These are phyloP conservation scores for Phytomonas sp. DNA, from an alignment of 208 protist species.

Conservation along the genomic window DNA sequence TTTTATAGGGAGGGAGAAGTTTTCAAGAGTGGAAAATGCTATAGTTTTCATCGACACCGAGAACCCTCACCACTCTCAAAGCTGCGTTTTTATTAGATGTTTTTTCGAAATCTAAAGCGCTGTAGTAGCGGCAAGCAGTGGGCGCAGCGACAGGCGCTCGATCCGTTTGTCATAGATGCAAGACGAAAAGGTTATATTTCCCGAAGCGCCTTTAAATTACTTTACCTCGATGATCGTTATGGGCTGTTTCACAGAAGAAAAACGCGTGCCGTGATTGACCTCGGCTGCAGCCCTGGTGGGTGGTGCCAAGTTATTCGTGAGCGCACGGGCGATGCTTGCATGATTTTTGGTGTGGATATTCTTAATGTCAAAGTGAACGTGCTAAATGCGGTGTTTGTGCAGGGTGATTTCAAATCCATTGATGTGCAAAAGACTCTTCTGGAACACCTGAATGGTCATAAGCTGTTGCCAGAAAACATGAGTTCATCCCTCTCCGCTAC, in stretches of 20 bases:
- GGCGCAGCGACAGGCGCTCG: conserved; percentile 48
- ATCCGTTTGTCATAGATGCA: conserved; percentile 56
- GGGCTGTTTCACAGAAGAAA: conserved; percentile 31
- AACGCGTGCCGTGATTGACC: conserved; percentile 58
- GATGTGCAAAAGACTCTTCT: conserved; percentile 36
- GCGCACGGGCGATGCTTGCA: conserved; percentile 44
- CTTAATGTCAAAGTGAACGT: conserved; percentile 42
- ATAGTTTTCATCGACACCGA: no score
- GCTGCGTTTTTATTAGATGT: no score
- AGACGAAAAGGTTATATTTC: conserved; percentile 64
- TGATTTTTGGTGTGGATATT: conserved; percentile 65
- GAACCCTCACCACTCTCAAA: no score
- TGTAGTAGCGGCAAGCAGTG: conserved; percentile 16
- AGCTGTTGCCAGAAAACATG: neutral
- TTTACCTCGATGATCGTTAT: conserved; percentile 60
- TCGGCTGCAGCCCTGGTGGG: conserved; percentile 79
- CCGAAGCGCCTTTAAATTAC: conserved; percentile 76
- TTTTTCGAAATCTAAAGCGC: no score
- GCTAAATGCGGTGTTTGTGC: conserved; percentile 49
- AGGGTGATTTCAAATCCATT: conserved; percentile 59
- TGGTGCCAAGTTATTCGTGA: conserved; percentile 80
- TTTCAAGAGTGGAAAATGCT: no score
- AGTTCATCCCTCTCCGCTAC: no score
- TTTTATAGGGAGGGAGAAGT: no score
- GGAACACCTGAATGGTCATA: conserved; percentile 13